Percentiles rank a stretch among this genome's conserved stretches.
phyloP scores from a whole-genome alignment of 2,329 filamentous ascomycete species.

The Stagonosporopsis tanaceti region DNA sequence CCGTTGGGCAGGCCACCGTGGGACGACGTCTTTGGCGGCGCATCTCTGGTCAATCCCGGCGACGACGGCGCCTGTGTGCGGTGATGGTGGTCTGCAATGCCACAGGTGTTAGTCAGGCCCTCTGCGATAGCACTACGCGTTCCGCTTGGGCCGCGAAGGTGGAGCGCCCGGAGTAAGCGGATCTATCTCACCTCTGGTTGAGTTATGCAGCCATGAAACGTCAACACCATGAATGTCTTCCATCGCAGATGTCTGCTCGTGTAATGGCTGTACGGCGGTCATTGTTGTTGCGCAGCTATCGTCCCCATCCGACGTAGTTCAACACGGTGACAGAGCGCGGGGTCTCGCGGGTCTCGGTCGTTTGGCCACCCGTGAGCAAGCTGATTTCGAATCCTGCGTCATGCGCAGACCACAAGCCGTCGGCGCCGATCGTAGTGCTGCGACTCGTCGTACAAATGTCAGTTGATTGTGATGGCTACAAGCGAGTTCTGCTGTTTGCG shows the following conservation, averaged over 20 bases:
- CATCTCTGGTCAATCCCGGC: constrained; percentile 44
- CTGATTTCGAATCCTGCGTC: constrained; percentile 31
- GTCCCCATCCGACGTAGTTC: constrained; percentile 38
- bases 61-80: constrained; percentile 48
- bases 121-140: constrained; percentile 19
- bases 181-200: constrained; percentile 73
- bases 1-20: constrained; percentile 34
- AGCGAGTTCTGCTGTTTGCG: constrained; percentile 23
- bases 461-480: constrained; percentile 16
- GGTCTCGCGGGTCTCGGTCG: constrained; percentile 24
- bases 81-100: constrained; percentile 45
- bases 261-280: constrained; percentile 33
- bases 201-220: constrained; percentile 90
- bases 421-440: constrained; percentile 5
- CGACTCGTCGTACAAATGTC: constrained; percentile 21
- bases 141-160: constrained; percentile 28
- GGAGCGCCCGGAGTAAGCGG: constrained; percentile 38
- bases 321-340: constrained; percentile 30
- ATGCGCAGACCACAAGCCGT: constrained; percentile 14
- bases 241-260: constrained; percentile 60
- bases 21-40: constrained; percentile 47
- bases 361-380: constrained; percentile 18
- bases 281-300: constrained; percentile 26
- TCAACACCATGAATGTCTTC: constrained; percentile 84
- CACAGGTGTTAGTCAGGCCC: constrained; percentile 28